A percentile compares a stretch with the other conserved stretches of the same genome.
These are phyloP conservation scores for Pseudonitzschia multiseries DNA, from an alignment of 108 stramenopile species.

Conservation along the genomic window DNA sequence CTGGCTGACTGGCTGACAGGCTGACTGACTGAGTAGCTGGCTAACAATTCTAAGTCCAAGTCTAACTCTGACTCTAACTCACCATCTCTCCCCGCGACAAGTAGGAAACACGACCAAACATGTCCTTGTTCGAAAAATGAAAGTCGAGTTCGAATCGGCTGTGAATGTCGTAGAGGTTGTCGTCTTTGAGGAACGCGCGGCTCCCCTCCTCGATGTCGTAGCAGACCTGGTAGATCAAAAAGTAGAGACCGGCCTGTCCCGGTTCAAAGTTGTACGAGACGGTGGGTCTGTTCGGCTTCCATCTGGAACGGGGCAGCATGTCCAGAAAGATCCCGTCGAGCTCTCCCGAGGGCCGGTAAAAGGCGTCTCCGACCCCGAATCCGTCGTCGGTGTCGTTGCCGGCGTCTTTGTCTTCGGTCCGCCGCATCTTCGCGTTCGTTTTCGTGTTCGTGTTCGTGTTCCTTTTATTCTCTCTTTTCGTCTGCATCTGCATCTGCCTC, in stretches of 20 bases:
- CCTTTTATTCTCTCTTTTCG: too few relatives aligned
- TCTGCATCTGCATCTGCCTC: background rate
- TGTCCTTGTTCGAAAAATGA: conserved; percentile 82
- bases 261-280: conserved; percentile 49
- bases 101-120: conserved; percentile 68
- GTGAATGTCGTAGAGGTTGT: conserved; percentile 32
- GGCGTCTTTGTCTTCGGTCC: too few relatives aligned
- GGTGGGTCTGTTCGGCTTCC: conserved; percentile 49
- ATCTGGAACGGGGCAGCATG: conserved; percentile 53
- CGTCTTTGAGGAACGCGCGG: background rate
- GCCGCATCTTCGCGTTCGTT: background rate
- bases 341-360: conserved; percentile 10
- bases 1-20: too few relatives aligned
- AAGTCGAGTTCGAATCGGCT: conserved; percentile 88
- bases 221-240: conserved; percentile 89
- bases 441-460: too few relatives aligned
- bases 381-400: too few relatives aligned
- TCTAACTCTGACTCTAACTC: too few relatives aligned
- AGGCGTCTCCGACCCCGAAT: conserved; percentile 12
- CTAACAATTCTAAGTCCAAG: too few relatives aligned
- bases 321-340: conserved; percentile 67
- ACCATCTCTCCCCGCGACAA: conserved; percentile 90
- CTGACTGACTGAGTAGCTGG: too few relatives aligned
- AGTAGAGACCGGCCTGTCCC: conserved; percentile 84
- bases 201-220: conserved; percentile 7